These are phyloP conservation scores for Orbilia oligospora DNA, from an alignment of 2,329 filamentous ascomycete genomes.

Conservation along the genomic window DNA sequence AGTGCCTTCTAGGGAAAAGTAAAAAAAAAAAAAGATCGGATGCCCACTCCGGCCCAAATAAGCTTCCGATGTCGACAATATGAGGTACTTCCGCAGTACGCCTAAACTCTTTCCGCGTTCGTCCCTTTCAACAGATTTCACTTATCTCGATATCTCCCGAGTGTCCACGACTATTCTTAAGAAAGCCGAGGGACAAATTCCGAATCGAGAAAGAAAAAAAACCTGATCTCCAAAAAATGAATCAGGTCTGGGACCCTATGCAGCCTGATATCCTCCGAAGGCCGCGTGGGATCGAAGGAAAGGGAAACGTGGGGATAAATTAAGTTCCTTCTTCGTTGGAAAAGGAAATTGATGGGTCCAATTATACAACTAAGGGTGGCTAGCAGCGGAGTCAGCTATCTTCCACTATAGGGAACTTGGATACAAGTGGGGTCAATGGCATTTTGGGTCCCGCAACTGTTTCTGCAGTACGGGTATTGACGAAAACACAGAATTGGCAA, in stretches of 20 bases:
- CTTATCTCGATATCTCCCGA: constrained; percentile 24
- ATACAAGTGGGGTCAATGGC: constrained; percentile 30
- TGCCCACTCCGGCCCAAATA: constrained; percentile 45
- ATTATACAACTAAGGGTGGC: constrained; percentile 58
- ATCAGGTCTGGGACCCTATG: constrained; percentile 41
- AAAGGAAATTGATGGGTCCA: constrained; percentile 56
- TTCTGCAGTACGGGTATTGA: constrained; percentile 51
- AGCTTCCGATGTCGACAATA: constrained; percentile 57
- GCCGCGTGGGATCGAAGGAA: constrained; percentile 37
- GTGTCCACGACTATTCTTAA: constrained; percentile 5
- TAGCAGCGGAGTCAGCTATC: constrained; percentile 55
- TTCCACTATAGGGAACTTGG: constrained; percentile 59
- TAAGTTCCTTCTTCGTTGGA: constrained; percentile 53
- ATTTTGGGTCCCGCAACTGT: constrained; percentile 43
- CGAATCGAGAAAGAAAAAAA: constrained; percentile 39
- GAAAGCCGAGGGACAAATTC: constrained; percentile 27
- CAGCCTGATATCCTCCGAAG: constrained; percentile 50
- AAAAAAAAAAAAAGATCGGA: constrained; percentile 38
- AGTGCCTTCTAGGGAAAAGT: constrained; percentile 25
- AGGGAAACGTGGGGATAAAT: constrained; percentile 43
- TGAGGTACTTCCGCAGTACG: constrained; percentile 54
- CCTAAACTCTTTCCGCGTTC: constrained; percentile 60
- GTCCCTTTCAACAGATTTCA: constrained; percentile 40
- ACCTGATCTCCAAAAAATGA: constrained; percentile 37
- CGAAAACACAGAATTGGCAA: constrained; percentile 59